Percentiles rank a stretch among this genome's conserved stretches.
Conservation (phyloP, 208 protist genomes). For the Lotmaria passim region DNA sequence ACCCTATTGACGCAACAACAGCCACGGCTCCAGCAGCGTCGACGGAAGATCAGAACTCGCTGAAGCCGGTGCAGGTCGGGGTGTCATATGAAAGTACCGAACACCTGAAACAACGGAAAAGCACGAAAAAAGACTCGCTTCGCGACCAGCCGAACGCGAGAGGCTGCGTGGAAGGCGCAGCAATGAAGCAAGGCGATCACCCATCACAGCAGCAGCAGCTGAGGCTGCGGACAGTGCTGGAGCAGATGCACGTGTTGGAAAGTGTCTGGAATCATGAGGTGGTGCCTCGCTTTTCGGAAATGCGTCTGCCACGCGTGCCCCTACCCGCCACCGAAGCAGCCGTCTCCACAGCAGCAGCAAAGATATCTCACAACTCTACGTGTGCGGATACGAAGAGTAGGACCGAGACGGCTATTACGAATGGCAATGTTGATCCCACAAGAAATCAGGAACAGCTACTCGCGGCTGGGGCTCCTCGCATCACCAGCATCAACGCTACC, state of each 20-base stretch:
- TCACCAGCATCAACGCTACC: background rate
- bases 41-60: background rate
- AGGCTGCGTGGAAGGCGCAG: no score
- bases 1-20: slow-evolving; percentile 13
- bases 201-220: background rate
- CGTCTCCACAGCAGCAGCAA: no score
- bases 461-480: no score
- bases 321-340: no score
- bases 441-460: background rate
- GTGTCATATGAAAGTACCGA: slow-evolving; percentile 19
- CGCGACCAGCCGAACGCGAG: no score
- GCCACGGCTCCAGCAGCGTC: background rate
- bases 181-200: background rate
- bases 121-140: background rate
- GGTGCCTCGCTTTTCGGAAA: slow-evolving; percentile 16
- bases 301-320: slow-evolving; percentile 7
- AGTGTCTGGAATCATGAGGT: slow-evolving; percentile 50
- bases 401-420: no score
- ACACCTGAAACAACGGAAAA: background rate
- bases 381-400: no score
- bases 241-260: slow-evolving; percentile 43
- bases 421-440: slow-evolving; percentile 5
- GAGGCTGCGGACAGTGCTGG: slow-evolving; percentile 32
- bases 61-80: slow-evolving; percentile 29
- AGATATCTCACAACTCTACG: no score